Evolutionary conservation across 768 basidiomycete species (phyloP).

Genomic region (Trametes coccinea): DNA sequence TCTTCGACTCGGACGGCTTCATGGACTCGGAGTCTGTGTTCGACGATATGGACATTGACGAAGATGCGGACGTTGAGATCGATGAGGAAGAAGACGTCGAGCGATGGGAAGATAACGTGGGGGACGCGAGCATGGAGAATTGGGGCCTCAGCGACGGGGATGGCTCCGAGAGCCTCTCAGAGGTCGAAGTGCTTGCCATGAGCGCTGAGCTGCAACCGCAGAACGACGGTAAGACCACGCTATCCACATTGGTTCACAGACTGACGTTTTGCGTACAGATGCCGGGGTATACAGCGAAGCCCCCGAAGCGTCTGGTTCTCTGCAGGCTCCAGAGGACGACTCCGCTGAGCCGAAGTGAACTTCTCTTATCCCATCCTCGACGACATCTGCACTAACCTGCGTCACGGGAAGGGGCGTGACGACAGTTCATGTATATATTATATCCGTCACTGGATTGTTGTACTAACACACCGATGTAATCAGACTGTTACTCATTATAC

Average conservation of each 20-base stretch:
- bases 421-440: neutral
- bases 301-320: slow-evolving; percentile 3
- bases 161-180: slow-evolving; percentile 25
- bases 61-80: slow-evolving; percentile 26
- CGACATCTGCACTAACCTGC: neutral
- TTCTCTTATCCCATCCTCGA: neutral
- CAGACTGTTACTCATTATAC: slow-evolving; percentile 7
- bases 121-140: slow-evolving; percentile 35
- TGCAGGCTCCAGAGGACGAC: slow-evolving; percentile 5
- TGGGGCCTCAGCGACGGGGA: slow-evolving; percentile 42
- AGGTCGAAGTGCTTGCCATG: slow-evolving; percentile 19
- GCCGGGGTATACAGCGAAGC: slow-evolving; percentile 15
- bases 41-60: slow-evolving; percentile 40
- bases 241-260: too few species aligned
- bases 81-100: slow-evolving; percentile 6
- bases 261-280: neutral
- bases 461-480: slow-evolving; percentile 17
- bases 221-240: slow-evolving; percentile 6
- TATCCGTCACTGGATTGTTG: neutral
- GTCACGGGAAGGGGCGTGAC: neutral
- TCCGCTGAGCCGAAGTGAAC: slow-evolving; percentile 6
- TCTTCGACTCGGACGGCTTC: slow-evolving; percentile 45
- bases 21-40: slow-evolving; percentile 38
- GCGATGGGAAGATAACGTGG: slow-evolving; percentile 25
- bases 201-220: slow-evolving; percentile 14